Evolutionary conservation across 2,329 filamentous ascomycete genomes (phyloP).

Genomic region (Colletotrichum endophyticum): DNA sequence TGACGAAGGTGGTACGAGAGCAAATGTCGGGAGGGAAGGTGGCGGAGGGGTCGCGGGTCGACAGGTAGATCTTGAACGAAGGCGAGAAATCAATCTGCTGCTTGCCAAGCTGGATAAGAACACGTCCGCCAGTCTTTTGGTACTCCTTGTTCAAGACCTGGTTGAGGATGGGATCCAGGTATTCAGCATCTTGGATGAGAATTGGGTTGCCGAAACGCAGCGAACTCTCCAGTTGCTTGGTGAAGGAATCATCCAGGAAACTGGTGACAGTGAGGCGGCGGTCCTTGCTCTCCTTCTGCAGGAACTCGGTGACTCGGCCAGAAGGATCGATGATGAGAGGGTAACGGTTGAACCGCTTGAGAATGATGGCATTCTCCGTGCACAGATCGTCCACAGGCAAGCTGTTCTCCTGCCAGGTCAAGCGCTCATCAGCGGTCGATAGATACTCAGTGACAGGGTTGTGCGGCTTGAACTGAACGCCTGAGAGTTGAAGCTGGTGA

Average conservation of each 20-base stretch:
- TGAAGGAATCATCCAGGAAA: constrained; percentile 97
- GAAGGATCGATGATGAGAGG: constrained; percentile 98
- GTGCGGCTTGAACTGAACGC: constrained; percentile 88
- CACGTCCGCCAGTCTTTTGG: constrained; percentile 96
- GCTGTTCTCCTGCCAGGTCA: constrained; percentile 93
- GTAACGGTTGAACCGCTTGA: constrained; percentile 98
- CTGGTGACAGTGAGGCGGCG: constrained; percentile 94
- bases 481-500: constrained; percentile 90
- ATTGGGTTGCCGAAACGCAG: constrained; percentile 98
- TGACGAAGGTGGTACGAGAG: constrained; percentile 98
- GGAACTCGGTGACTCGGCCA: constrained; percentile 90
- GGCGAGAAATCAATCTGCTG: constrained; percentile 99
- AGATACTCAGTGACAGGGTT: constrained; percentile 97
- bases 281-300: constrained; percentile 93
- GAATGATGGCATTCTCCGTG: constrained; percentile 96
- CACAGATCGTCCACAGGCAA: constrained; percentile 96
- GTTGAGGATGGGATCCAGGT: constrained; percentile 95
- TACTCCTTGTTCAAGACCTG: constrained; percentile 99
- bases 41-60: constrained; percentile 93
- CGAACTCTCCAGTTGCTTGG: constrained; percentile 96
- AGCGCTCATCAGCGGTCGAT: constrained; percentile 92
- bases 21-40: constrained; percentile 96
- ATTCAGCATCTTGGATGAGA: constrained; percentile 96
- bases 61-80: constrained; percentile 92
- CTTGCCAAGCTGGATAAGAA: constrained; percentile 96